Evolutionary conservation across 148 eudicot genomes (phyloP), one percentile per base, ranked within the genome.

Genomic region (Euryodendron excelsum): DNA sequence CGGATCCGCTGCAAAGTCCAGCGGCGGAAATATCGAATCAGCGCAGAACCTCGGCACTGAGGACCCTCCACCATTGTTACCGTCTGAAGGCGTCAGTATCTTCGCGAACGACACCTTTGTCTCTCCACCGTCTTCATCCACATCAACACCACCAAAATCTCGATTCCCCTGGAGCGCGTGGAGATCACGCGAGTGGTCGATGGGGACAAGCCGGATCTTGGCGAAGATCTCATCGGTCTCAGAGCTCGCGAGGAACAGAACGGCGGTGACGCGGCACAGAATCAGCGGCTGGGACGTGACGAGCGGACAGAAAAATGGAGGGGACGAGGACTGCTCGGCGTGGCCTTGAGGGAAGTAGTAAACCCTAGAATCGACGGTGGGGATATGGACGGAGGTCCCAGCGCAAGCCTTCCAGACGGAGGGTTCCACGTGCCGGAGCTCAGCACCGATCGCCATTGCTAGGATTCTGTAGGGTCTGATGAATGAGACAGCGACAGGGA

Each of bases 281-380:
- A 88, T 50, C 65, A 3, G 72, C 27, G 90, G 79, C 74, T 25
- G 69, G 10, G 86, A 71, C 5, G 73, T 34, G 37, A 75, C 55
- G 18, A 33, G 65, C 27, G 77, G 31, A 15, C 71, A 34, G 73
- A 47, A 59, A 5, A 58, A 63, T 1, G 72, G 25, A 47, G 80
- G 69, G 37, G 77, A 39, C 13, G 80, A 77, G 21, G 84, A 60
- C 67, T 91, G 92, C 55, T 94, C 96, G 71, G 85, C 61, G 76
- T 94, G 97, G 2, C 98, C 98, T 64, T 91, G 88, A n/a, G 98
- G 97, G 58, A 92, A 94, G 78, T 92, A 94, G 82, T 87, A 92
- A 69, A 90, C n/a, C n/a, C n/a, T n/a, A n/a, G n/a, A n/a, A n/a
- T n/a, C n/a, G n/a, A n/a, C n/a, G n/a, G n/a, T n/a, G n/a, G n/a